Evolutionary conservation across 1,284 basidiomycete species (phyloP).

Genomic region (Sporisorium exsertum): DNA sequence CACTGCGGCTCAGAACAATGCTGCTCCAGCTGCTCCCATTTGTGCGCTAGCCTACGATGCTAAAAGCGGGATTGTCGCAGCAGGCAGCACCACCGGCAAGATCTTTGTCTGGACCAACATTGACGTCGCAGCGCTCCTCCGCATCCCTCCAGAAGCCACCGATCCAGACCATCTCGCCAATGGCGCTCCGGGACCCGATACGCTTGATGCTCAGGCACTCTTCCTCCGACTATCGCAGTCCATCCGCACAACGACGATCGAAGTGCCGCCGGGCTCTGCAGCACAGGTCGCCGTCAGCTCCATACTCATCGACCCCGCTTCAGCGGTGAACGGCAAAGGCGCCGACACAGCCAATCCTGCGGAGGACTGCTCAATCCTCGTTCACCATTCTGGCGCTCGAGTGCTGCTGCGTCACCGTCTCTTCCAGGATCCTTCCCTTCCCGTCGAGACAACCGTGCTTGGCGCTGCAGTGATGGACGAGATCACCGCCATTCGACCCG

Average conservation of each 20-base stretch:
- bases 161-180: conserved; percentile 35
- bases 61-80: conserved; percentile 53
- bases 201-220: conserved; percentile 25
- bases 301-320: conserved; percentile 29
- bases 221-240: conserved; percentile 24
- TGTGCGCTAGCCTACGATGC: conserved; percentile 61
- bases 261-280: conserved; percentile 22
- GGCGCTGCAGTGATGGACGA: conserved; percentile 51
- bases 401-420: conserved; percentile 51
- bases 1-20: conserved; percentile 20
- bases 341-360: not conserved
- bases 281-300: conserved; percentile 32
- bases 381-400: conserved; percentile 44
- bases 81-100: conserved; percentile 55
- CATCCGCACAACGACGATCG: conserved; percentile 29
- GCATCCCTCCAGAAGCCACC: conserved; percentile 40
- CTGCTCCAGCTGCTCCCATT: conserved; percentile 27
- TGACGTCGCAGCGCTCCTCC: conserved; percentile 46
- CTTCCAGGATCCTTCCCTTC: not conserved
- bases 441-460: conserved; percentile 49
- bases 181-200: conserved; percentile 18
- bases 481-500: conserved; percentile 55
- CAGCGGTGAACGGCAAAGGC: not conserved
- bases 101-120: conserved; percentile 62
- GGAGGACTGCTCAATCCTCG: conserved; percentile 33